phyloP scores from a whole-genome alignment of 768 basidiomycete species.

The Phaffia australis region DNA sequence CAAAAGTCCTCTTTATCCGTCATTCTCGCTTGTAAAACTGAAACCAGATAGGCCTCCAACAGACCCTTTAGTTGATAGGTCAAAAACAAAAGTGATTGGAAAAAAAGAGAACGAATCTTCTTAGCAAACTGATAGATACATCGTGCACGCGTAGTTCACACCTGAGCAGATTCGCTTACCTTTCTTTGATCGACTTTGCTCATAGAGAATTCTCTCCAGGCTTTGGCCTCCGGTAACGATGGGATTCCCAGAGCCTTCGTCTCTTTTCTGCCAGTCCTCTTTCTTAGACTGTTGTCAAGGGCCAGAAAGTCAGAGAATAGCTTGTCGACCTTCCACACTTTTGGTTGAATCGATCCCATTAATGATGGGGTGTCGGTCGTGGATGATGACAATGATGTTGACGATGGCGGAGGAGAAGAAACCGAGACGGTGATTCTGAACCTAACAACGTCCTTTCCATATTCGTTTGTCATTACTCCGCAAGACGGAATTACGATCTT shows the following conservation, averaged over 20 bases:
- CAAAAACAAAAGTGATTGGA: background rate
- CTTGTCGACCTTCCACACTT: conserved; percentile 67
- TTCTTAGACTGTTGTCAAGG: conserved; percentile 67
- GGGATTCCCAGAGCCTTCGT: conserved; percentile 60
- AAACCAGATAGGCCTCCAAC: conserved; percentile 75
- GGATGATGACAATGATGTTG: background rate
- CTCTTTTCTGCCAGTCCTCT: conserved; percentile 48
- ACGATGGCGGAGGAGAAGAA: conserved; percentile 38
- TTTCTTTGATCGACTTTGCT: conserved; percentile 94
- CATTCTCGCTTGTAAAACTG: conserved; percentile 65
- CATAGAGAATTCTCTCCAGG: conserved; percentile 96
- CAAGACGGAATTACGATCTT: conserved; percentile 12
- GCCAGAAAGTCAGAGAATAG: conserved; percentile 84
- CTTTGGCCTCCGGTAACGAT: conserved; percentile 73
- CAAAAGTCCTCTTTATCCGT: conserved; percentile 83
- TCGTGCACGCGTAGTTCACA: conserved; percentile 9
- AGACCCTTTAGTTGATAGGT: conserved; percentile 30
- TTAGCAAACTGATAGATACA: conserved; percentile 5
- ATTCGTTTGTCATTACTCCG: conserved; percentile 15
- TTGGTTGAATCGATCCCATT: background rate
- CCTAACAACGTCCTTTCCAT: conserved; percentile 6
- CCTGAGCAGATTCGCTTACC: conserved; percentile 43
- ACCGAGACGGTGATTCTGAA: conserved; percentile 10
- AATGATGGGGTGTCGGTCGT: background rate
- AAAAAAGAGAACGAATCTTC: background rate